Conservation (phyloP, 768 basidiomycete species). For the Heimioporus sp. region DNA sequence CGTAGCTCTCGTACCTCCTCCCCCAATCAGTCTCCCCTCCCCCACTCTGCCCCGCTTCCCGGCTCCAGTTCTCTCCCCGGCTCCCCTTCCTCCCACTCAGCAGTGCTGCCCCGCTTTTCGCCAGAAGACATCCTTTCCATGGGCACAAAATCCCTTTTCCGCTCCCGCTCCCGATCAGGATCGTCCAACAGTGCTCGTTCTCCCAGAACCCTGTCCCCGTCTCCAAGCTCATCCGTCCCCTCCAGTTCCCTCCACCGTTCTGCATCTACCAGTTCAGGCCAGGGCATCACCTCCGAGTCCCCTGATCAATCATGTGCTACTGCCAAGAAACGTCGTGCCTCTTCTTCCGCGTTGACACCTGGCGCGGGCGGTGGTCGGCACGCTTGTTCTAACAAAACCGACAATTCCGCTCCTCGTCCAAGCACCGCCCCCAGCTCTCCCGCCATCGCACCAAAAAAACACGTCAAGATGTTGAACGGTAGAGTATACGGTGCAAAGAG, state of each 20-base stretch:
- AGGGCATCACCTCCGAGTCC: neutral
- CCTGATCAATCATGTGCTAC: neutral
- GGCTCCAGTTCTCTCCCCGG: slow-evolving; percentile 13
- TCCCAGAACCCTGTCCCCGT: slow-evolving; percentile 12
- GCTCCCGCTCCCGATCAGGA: slow-evolving; percentile 19
- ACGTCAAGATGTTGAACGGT: slow-evolving; percentile 78
- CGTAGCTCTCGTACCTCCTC: slow-evolving; percentile 11
- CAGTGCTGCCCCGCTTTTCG: slow-evolving; percentile 18
- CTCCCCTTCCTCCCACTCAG: slow-evolving; percentile 9
- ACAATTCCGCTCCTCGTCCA: neutral
- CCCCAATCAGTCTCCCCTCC: slow-evolving; percentile 7
- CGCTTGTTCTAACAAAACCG: slow-evolving; percentile 7
- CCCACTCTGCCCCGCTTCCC: slow-evolving; percentile 12
- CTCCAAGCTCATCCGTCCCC: slow-evolving; percentile 4
- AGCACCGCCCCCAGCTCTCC: slow-evolving; percentile 12
- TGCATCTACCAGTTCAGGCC: slow-evolving; percentile 18
- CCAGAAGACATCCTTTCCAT: slow-evolving; percentile 32
- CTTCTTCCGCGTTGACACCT: slow-evolving; percentile 19
- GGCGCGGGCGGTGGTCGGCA: slow-evolving; percentile 34
- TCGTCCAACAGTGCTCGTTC: slow-evolving; percentile 4
- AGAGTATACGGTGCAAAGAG: slow-evolving; percentile 68
- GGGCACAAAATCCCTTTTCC: slow-evolving; percentile 30
- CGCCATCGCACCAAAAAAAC: slow-evolving; percentile 19
- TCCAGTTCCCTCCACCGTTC: slow-evolving; percentile 17
- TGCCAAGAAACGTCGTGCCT: slow-evolving; percentile 17